phyloP scores from a whole-genome alignment of 1,284 basidiomycete genomes.

The Leccinum laetum region DNA sequence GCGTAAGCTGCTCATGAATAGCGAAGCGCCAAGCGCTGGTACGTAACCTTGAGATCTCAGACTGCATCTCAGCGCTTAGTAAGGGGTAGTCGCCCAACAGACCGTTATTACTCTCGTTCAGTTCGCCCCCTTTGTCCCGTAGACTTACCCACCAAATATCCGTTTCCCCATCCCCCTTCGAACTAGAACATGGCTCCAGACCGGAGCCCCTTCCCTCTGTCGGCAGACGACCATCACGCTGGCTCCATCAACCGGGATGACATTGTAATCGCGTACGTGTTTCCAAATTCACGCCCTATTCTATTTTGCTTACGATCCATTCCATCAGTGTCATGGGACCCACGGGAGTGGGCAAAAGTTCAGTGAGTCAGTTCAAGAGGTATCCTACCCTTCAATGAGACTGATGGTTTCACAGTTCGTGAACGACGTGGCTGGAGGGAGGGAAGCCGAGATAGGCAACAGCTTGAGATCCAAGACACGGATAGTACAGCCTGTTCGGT shows the following conservation, averaged over 20 bases:
- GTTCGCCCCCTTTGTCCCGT: neutral
- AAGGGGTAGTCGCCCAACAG: neutral
- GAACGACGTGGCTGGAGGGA: neutral
- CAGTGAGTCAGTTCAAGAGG: conserved; percentile 23
- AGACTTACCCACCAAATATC: conserved; percentile 42
- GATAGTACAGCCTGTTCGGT: neutral
- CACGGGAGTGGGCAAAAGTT: conserved; percentile 40
- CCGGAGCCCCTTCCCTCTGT: neutral
- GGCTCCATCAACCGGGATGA: conserved; percentile 4
- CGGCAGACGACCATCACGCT: neutral
- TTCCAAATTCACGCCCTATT: neutral
- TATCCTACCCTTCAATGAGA: neutral
- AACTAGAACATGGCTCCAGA: neutral
- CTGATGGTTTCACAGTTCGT: neutral
- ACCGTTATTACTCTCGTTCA: neutral
- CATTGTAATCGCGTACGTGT: conserved; percentile 22
- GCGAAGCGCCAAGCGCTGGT: neutral
- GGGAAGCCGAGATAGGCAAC: neutral
- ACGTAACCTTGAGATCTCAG: neutral
- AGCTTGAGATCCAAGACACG: neutral
- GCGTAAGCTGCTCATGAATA: neutral
- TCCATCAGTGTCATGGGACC: conserved; percentile 38
- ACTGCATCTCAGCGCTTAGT: neutral
- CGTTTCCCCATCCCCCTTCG: neutral
- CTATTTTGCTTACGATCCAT: neutral